Percentiles rank a stretch among this genome's conserved stretches.
phyloP scores from a whole-genome alignment of 2,329 filamentous ascomycete genomes.

The Triangularia verruculosa region DNA sequence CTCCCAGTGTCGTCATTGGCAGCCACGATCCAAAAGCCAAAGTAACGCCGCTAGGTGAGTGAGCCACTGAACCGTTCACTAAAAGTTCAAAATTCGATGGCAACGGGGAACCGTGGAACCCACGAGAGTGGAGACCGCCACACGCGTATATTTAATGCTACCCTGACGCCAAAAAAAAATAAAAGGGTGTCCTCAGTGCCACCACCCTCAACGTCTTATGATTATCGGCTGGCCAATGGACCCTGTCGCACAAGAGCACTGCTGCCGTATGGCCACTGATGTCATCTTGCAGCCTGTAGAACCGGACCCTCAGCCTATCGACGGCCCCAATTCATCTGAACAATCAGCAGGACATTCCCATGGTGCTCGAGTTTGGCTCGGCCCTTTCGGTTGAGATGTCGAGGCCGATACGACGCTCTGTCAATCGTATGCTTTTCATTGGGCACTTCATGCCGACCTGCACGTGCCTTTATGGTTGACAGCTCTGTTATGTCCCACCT shows the following conservation, averaged over 20 bases:
- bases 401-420: neutral
- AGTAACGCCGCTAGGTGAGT: too few species aligned
- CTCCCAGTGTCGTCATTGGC: neutral
- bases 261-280: neutral
- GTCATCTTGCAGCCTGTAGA: neutral
- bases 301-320: neutral
- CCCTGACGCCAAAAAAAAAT: neutral
- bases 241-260: neutral
- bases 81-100: neutral
- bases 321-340: neutral
- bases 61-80: neutral
- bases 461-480: neutral
- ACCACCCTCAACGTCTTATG: too few species aligned
- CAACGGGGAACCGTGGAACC: neutral
- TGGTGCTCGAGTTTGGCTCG: neutral
- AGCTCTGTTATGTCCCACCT: neutral
- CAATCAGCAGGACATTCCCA: neutral
- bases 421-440: neutral
- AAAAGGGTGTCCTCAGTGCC: too few species aligned
- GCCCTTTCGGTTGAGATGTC: neutral
- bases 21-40: neutral
- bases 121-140: neutral
- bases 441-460: neutral
- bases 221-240: neutral
- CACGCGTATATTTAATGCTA: neutral